Evolutionary conservation across 2,329 filamentous ascomycete species (phyloP).

Genomic region (Diplodia seriata): DNA sequence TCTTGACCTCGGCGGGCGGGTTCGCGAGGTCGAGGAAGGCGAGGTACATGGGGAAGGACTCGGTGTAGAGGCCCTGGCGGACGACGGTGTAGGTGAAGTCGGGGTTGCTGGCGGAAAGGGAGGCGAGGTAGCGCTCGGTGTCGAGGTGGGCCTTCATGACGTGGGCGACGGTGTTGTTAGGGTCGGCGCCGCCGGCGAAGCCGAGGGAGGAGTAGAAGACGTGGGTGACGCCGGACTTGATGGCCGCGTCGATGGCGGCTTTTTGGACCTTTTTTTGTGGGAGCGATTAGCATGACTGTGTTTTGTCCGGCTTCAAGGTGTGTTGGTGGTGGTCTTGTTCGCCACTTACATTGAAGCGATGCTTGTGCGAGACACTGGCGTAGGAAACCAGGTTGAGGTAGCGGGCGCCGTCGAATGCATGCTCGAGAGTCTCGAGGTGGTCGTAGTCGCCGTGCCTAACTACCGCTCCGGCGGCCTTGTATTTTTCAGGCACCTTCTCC

Average conservation of each 20-base stretch:
- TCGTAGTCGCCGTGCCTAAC: neutral
- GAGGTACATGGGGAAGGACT: neutral
- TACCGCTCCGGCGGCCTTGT: neutral
- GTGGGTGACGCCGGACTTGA: neutral
- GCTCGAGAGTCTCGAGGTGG: neutral
- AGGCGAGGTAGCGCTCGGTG: neutral
- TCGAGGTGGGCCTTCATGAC: neutral
- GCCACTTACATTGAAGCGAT: neutral
- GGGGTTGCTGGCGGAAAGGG: neutral
- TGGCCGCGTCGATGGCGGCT: neutral
- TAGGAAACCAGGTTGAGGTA: neutral
- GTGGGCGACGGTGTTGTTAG: neutral
- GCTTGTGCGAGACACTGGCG: neutral
- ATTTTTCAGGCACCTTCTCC: neutral
- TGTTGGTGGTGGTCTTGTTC: neutral
- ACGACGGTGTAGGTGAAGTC: neutral
- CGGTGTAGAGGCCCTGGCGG: neutral
- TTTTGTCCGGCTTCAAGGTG: too few species aligned
- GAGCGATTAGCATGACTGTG: too few species aligned
- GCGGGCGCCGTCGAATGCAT: neutral
- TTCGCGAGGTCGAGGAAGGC: neutral
- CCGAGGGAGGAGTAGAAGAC: neutral
- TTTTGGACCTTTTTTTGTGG: neutral
- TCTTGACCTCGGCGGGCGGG: neutral
- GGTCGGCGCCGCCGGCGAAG: neutral